Evolutionary conservation across 306 rosid species (phyloP).

Genomic region (Quercus rubra): DNA sequence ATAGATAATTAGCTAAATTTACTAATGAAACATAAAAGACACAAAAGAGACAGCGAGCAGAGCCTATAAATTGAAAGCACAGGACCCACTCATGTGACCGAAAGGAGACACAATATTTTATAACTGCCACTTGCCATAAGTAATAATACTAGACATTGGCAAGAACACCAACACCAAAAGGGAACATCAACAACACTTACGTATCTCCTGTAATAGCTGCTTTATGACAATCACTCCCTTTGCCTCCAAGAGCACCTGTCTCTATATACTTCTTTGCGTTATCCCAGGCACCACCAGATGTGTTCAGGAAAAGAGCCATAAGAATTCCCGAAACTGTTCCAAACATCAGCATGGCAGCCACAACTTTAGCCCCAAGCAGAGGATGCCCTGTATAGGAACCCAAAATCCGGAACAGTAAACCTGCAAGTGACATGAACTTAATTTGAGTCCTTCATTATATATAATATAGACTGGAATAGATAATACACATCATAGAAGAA

Average conservation of each 20-base stretch:
- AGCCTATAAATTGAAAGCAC: background rate
- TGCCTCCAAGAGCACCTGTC: constrained; percentile 97
- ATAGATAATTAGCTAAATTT: background rate
- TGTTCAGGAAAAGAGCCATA: constrained; percentile 97
- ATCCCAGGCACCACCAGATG: constrained; percentile 99
- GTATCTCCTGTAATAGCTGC: constrained; percentile 98
- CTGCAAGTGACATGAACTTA: constrained; percentile 47
- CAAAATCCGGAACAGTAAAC: constrained; percentile 79
- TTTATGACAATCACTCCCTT: constrained; percentile 95
- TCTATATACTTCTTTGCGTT: constrained; percentile 97
- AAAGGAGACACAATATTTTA: background rate
- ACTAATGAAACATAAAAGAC: background rate
- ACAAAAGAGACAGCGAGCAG: background rate
- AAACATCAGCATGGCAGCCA: constrained; percentile 89
- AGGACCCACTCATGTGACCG: background rate
- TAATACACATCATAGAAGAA: background rate
- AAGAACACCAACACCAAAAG: background rate
- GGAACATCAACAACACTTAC: constrained; percentile 44
- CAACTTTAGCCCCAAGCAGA: constrained; percentile 93
- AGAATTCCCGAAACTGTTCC: constrained; percentile 96
- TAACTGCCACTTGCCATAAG: background rate
- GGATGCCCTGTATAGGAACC: constrained; percentile 93
- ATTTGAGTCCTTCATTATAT: constrained; percentile 13
- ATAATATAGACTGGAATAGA: constrained; percentile 4
- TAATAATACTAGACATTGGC: background rate